phyloP scores from a whole-genome alignment of 2,329 filamentous ascomycete species.

The Parasarocladium wereldwijsianum region DNA sequence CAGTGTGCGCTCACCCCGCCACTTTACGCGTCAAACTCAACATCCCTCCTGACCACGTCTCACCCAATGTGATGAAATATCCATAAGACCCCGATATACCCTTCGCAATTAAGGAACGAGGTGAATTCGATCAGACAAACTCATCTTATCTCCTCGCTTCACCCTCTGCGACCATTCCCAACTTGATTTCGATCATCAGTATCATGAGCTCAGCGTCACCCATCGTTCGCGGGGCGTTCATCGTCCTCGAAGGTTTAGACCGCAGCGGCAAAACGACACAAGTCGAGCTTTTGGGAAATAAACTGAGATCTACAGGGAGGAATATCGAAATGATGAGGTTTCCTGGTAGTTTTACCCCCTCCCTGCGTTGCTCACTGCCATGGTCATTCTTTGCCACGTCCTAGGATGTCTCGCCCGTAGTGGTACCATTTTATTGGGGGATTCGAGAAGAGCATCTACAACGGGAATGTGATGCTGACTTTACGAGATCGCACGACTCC shows the following conservation, averaged over 20 bases:
- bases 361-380: not conserved
- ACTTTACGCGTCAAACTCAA: too few species aligned
- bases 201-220: too few species aligned
- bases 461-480: slow-evolving; percentile 6
- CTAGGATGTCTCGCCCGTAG: not conserved
- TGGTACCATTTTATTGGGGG: not conserved
- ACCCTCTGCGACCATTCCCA: too few species aligned
- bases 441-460: not conserved
- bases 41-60: too few species aligned
- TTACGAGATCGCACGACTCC: slow-evolving; percentile 60
- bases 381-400: not conserved
- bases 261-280: slow-evolving; percentile 88
- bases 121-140: too few species aligned
- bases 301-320: slow-evolving; percentile 31
- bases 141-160: too few species aligned
- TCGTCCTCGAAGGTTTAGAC: slow-evolving; percentile 81
- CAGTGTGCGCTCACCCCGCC: too few species aligned
- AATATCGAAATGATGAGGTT: slow-evolving; percentile 40
- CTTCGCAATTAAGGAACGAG: too few species aligned
- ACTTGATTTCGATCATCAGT: too few species aligned
- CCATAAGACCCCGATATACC: too few species aligned
- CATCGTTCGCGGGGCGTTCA: slow-evolving; percentile 55
- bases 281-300: slow-evolving; percentile 52
- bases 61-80: too few species aligned
- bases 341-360: slow-evolving; percentile 25